Percentiles rank a stretch among this genome's conserved stretches.
Conservation (phyloP, 441 rosid genomes). For the Hura crepitans region DNA sequence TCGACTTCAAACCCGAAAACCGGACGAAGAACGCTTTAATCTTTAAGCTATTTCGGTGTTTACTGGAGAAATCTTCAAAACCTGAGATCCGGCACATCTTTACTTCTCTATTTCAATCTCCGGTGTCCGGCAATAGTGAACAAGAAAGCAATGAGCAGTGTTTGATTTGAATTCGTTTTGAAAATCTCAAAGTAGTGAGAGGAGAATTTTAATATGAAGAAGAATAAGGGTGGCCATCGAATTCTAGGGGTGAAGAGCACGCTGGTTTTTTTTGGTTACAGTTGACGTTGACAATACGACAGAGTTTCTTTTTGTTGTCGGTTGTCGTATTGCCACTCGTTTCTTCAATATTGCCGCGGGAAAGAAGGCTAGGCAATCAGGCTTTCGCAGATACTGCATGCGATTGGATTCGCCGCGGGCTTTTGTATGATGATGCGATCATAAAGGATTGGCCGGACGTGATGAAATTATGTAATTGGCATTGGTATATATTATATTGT, state of each 20-base stretch:
- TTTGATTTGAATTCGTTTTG: too few species aligned
- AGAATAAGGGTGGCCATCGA: slow-evolving; percentile 14
- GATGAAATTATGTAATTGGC: not conserved
- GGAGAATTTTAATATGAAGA: not conserved
- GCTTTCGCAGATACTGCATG: not conserved
- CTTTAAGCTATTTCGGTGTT: slow-evolving; percentile 29
- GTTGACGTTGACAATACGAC: not conserved
- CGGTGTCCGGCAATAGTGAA: too few species aligned
- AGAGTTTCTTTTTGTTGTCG: not conserved
- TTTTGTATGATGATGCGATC: not conserved
- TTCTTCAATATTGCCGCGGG: not conserved
- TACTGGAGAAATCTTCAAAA: slow-evolving; percentile 25
- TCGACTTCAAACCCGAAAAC: slow-evolving; percentile 31
- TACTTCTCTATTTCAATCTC: not conserved
- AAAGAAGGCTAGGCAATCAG: not conserved
- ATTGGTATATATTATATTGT: too few species aligned
- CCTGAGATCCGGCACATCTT: slow-evolving; percentile 55
- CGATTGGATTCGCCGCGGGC: too few species aligned
- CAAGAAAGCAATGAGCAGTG: too few species aligned
- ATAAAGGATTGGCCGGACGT: not conserved
- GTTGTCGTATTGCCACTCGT: slow-evolving; percentile 4
- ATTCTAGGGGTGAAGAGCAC: slow-evolving; percentile 50
- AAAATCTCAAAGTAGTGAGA: not conserved
- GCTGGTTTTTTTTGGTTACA: slow-evolving; percentile 34
- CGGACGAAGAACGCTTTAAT: slow-evolving; percentile 58